Evolutionary conservation across 2,329 filamentous ascomycete species (phyloP), one percentile per base, ranked within the genome.

Genomic region (Chaetomium strumarium): DNA sequence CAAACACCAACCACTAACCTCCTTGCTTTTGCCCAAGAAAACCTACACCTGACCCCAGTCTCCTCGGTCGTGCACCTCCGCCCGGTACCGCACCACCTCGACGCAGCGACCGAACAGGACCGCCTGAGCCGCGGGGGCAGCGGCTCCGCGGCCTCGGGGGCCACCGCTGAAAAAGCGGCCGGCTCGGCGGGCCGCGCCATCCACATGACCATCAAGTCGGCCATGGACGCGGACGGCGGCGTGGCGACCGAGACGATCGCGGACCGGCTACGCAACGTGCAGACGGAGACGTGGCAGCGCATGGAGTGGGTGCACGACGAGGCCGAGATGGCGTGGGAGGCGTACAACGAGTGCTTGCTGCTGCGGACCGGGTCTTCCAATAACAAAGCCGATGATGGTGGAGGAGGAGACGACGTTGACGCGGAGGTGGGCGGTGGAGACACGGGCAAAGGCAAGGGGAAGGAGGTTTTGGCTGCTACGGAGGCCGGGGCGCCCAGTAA

Each of bases 41-140:
- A 95, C 65, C 75, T 96, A 10, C 90, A 96, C 70, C 81, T 97
- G 37, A 95, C 90, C 1, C 88, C 87, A 20, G 81, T 95, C 42
- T 83, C 85, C 38, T 86, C 88, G 2, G 81, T 96, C 41, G 87
- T 95, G 39, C 89, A 95, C 66, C 83, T 99, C 64, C 87, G 91
- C 4, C 90, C 93, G 0, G 89, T 96, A 64, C 86, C 95, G 56
- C 90, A 96, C 70, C 90, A 97, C 71, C 78, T 97, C 60, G 93
- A 97, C 70, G 92, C 93, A 3, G 72, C 83, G 42, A 77, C 85
- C 43, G 90, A 96, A 63, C 78, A 88, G 51, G 82, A 86, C 34
- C 80, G 80, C 40, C 74, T 75, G 39, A 61, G 63, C n/a, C 65
- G 70, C 13, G 64, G 67, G 12, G 39, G 71, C 34, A 63, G 72